Percentiles rank a stretch among this genome's conserved stretches.
phyloP scores from a whole-genome alignment of 495 filamentous ascomycete genomes.

The Penicillium salamii region DNA sequence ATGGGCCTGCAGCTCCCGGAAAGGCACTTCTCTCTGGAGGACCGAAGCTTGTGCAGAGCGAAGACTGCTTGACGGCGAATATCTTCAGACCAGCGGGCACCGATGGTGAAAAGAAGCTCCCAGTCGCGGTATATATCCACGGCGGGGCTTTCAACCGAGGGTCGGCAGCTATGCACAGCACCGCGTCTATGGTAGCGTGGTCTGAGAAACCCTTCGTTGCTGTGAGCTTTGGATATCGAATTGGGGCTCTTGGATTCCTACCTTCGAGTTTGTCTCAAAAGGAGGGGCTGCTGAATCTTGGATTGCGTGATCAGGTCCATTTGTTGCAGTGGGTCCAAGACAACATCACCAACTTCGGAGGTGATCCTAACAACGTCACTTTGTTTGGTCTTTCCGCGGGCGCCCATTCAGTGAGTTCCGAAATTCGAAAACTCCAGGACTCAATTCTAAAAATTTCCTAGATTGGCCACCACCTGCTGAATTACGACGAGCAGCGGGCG shows the following conservation, averaged over 20 bases:
- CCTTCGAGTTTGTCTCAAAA: slow-evolving; percentile 48
- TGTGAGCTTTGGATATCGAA: slow-evolving; percentile 58
- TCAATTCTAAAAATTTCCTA: slow-evolving; percentile 18
- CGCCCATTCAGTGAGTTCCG: slow-evolving; percentile 51
- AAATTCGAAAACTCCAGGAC: too few species aligned
- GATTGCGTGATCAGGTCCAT: slow-evolving; percentile 59
- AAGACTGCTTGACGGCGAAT: slow-evolving; percentile 56
- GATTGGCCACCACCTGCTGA: slow-evolving; percentile 65
- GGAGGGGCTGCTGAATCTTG: slow-evolving; percentile 58
- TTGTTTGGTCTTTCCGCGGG: slow-evolving; percentile 64
- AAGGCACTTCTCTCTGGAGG: slow-evolving; percentile 24
- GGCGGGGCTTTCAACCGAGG: slow-evolving; percentile 40
- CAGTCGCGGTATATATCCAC: slow-evolving; percentile 55
- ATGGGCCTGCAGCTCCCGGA: slow-evolving; percentile 26
- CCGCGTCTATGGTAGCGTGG: slow-evolving; percentile 54
- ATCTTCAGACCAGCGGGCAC: slow-evolving; percentile 45
- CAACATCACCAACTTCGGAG: slow-evolving; percentile 57
- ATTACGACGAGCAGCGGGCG: slow-evolving; percentile 31
- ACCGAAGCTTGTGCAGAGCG: slow-evolving; percentile 35
- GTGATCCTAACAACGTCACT: slow-evolving; percentile 60
- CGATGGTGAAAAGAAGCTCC: slow-evolving; percentile 35
- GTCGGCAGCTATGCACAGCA: slow-evolving; percentile 34
- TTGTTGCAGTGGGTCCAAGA: slow-evolving; percentile 60
- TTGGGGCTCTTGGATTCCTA: slow-evolving; percentile 65
- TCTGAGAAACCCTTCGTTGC: slow-evolving; percentile 53